phyloP scores from a whole-genome alignment of 2,329 filamentous ascomycete genomes.

The Ceratocystis harringtonii region DNA sequence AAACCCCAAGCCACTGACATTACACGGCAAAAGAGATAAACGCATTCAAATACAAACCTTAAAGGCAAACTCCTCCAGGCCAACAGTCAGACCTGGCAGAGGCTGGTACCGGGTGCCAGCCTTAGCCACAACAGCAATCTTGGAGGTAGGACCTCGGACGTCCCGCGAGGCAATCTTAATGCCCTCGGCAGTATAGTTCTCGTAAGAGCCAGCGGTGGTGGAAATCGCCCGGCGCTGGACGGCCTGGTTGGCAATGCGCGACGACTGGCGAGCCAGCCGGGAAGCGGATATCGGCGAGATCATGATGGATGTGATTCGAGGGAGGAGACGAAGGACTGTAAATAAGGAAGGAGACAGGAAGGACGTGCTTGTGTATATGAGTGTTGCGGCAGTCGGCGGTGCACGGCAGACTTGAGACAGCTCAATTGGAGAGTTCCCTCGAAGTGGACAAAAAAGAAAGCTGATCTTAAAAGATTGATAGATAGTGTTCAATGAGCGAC shows the following conservation, averaged over 20 bases:
- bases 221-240: conserved; percentile 39
- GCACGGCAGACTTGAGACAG: conserved; percentile 5
- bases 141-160: conserved; percentile 73
- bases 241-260: conserved; percentile 39
- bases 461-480: conserved; percentile 3
- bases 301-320: conserved; percentile 42
- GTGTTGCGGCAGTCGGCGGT: conserved; percentile 7
- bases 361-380: conserved; percentile 19
- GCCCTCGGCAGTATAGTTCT: conserved; percentile 70
- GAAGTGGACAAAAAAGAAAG: conserved; percentile 19
- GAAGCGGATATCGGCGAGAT: conserved; percentile 46
- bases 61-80: conserved; percentile 90
- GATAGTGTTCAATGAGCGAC: neutral
- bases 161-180: conserved; percentile 90
- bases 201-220: conserved; percentile 61
- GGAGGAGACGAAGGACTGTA: conserved; percentile 23
- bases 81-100: conserved; percentile 75
- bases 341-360: conserved; percentile 27
- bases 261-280: conserved; percentile 42
- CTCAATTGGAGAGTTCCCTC: conserved; percentile 27
- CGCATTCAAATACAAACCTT: conserved; percentile 43
- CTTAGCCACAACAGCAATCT: conserved; percentile 81
- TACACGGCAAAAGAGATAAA: neutral
- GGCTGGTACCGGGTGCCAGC: conserved; percentile 88
- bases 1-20: conserved; percentile 8